Conservation (phyloP, 495 filamentous ascomycete species). For the Choiromyces venosus region DNA sequence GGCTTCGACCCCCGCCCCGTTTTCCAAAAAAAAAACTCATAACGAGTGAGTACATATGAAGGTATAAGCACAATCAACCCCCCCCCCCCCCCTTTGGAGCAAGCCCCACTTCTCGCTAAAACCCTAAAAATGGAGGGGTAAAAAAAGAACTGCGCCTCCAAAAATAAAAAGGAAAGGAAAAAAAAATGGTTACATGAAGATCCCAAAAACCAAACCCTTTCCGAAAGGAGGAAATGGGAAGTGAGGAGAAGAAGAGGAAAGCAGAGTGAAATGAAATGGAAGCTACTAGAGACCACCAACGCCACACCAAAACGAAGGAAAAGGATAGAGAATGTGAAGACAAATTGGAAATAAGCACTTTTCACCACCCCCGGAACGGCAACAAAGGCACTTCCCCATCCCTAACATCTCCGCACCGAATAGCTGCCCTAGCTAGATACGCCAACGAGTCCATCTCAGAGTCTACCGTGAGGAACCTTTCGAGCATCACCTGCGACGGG, state of each 20-base stretch:
- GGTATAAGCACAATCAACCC: background rate
- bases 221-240: background rate
- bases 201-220: background rate
- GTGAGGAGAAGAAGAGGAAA: too few species aligned
- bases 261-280: conserved; percentile 8
- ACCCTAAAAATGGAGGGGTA: background rate
- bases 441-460: conserved; percentile 27
- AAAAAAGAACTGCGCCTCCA: background rate
- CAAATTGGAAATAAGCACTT: conserved; percentile 2
- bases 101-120: background rate
- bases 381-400: conserved; percentile 12
- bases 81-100: background rate
- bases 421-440: conserved; percentile 26
- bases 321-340: conserved; percentile 4
- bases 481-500: conserved; percentile 17
- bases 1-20: too few species aligned
- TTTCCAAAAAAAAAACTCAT: too few species aligned
- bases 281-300: conserved; percentile 1
- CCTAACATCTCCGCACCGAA: conserved; percentile 13
- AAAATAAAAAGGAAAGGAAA: conserved; percentile 6
- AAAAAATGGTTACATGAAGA: background rate
- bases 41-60: too few species aligned
- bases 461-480: conserved; percentile 22
- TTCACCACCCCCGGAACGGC: background rate
- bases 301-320: conserved; percentile 8